Conservation (phyloP, 768 basidiomycete genomes). For the Nidularia sp. region DNA sequence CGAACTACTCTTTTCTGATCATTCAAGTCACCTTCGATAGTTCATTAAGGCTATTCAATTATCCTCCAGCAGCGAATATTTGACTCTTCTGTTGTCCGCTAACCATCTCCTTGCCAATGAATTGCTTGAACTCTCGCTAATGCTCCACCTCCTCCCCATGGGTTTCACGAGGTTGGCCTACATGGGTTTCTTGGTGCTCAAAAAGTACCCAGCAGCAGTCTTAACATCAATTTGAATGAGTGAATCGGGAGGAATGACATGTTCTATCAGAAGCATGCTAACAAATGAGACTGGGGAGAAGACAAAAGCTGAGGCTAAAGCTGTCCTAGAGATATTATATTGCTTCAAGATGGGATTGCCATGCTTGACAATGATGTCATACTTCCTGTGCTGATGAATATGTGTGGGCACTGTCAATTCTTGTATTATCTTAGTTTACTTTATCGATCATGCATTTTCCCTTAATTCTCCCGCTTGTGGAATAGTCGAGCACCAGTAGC, state of each 20-base stretch:
- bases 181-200: conserved; percentile 70
- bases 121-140: conserved; percentile 20
- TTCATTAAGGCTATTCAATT: no score
- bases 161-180: conserved; percentile 82
- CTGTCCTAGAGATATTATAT: conserved; percentile 81
- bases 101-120: background rate
- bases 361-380: conserved; percentile 78
- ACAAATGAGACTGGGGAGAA: background rate
- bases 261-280: conserved; percentile 38
- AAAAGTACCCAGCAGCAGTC: conserved; percentile 92
- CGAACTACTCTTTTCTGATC: no score
- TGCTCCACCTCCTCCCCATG: conserved; percentile 90
- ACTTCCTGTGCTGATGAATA: no score
- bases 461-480: no score
- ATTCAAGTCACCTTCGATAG: no score
- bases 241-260: conserved; percentile 87
- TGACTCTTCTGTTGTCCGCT: no score
- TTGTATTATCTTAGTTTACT: no score
- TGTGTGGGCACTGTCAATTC: no score
- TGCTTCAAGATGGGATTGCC: conserved; percentile 80
- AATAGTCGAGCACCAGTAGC: no score
- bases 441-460: no score
- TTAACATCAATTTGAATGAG: conserved; percentile 96
- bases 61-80: no score
- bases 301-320: background rate